Conservation (phyloP, 2,329 filamentous ascomycete species). For the Xylariales sp. region DNA sequence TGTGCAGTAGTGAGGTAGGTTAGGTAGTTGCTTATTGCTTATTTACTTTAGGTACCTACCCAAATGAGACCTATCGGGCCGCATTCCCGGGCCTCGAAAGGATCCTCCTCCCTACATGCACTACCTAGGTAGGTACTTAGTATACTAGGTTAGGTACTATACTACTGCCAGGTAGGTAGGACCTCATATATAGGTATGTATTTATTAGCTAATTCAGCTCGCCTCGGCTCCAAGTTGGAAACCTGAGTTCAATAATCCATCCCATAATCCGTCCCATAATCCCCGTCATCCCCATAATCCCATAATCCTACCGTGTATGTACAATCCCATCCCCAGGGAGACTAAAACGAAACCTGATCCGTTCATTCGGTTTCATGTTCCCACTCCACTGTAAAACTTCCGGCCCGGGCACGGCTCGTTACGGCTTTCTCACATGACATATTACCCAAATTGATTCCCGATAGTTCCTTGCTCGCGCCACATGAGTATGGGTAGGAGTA, state of each 20-base stretch:
- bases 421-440: slow-evolving; percentile 38
- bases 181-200: background rate
- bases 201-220: slow-evolving; percentile 36
- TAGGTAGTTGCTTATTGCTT: background rate
- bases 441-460: slow-evolving; percentile 37
- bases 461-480: slow-evolving; percentile 1
- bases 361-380: slow-evolving; percentile 13
- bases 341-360: slow-evolving; percentile 5
- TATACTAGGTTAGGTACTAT: no score
- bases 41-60: slow-evolving; percentile 2
- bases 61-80: slow-evolving; percentile 35
- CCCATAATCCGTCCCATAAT: no score
- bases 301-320: background rate
- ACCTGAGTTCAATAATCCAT: no score
- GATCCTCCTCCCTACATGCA: background rate
- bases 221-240: background rate
- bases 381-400: slow-evolving; percentile 1
- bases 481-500: slow-evolving; percentile 9
- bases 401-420: slow-evolving; percentile 30
- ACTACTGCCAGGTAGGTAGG: no score
- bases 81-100: slow-evolving; percentile 30
- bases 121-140: no score
- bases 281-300: no score
- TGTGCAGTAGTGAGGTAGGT: no score
- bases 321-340: no score